Conservation (phyloP, 2,329 filamentous ascomycete genomes). For the Diaporthe nobilis region DNA sequence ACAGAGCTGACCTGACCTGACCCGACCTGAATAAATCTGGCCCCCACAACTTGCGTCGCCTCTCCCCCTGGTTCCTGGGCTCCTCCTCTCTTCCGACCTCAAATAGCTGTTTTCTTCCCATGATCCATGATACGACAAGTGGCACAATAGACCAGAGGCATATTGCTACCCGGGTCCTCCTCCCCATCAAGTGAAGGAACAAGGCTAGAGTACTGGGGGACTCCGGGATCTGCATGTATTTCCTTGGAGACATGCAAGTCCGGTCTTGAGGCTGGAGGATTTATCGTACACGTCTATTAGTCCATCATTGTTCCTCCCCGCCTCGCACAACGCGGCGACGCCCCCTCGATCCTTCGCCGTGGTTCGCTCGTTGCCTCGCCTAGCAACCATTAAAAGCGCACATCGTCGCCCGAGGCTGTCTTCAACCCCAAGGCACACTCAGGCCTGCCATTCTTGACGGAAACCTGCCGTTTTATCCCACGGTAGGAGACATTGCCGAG, state of each 20-base stretch:
- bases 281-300: not conserved
- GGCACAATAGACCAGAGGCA: constrained; percentile 1
- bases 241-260: not conserved
- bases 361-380: constrained; percentile 34
- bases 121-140: not conserved
- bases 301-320: constrained; percentile 13
- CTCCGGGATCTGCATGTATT: not conserved
- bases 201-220: constrained; percentile 16
- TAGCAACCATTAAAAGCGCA: not conserved
- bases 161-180: not conserved
- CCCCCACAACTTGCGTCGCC: not conserved
- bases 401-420: constrained; percentile 25
- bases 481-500: not conserved
- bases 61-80: not conserved
- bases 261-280: not conserved
- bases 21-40: constrained; percentile 30
- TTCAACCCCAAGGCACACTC: not conserved
- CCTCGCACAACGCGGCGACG: constrained; percentile 17
- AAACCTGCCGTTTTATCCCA: not conserved
- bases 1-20: constrained; percentile 27
- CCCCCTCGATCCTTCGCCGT: not conserved
- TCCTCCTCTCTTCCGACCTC: constrained; percentile 18
- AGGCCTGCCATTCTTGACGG: not conserved
- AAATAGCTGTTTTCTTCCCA: not conserved
- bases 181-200: constrained; percentile 5